Base-by-base conservation (phyloP, 2,329 filamentous ascomycete species). In the Didymella keratinophila region DNA sequence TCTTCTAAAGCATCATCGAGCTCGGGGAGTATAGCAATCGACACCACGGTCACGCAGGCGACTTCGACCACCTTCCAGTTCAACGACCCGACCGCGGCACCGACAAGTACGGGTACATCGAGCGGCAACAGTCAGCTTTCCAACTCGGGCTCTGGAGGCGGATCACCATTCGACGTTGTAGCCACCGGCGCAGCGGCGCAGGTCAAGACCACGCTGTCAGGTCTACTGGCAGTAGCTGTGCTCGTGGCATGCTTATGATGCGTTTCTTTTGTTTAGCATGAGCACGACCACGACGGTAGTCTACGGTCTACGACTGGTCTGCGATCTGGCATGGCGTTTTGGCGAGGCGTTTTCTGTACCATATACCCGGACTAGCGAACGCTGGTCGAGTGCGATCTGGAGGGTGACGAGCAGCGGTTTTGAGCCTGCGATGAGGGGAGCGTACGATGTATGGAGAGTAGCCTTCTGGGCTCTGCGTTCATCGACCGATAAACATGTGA, bases 141-240 rank as follows among this genome's bases (percentile, higher is more conserved):
- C 10, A 76, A 71, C 48, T 62, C 71, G 20, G 71, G 75, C 25
- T 78, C 74, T 12, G 78, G 79, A 20, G 79, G 79, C 16, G 80
- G 80, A n/a, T 80, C 77, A 51, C 80, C 79, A 5, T 82, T 82
- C 58, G 79, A 81, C 59, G 68, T 76, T 12, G 60, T 65, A 9
- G 68, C 71, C 1, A 61, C 61, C 0, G 65, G 68, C 30, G 58
- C 66, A 2, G 66, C 70, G 25, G n/a, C 25, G 30, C 30, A 16
- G 12, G 30, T 25, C 23, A 25, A n/a, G n/a, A n/a, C n/a, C n/a
- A n/a, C n/a, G n/a, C n/a, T n/a, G n/a, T n/a, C n/a, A n/a, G n/a
- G n/a, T n/a, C n/a, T n/a, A n/a, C n/a, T n/a, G n/a, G n/a, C n/a
- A n/a, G n/a, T n/a, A n/a, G n/a, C n/a, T n/a, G n/a, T n/a, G n/a